Evolutionary conservation across 441 rosid species (phyloP).

Genomic region (Pelargonium citronellum): DNA sequence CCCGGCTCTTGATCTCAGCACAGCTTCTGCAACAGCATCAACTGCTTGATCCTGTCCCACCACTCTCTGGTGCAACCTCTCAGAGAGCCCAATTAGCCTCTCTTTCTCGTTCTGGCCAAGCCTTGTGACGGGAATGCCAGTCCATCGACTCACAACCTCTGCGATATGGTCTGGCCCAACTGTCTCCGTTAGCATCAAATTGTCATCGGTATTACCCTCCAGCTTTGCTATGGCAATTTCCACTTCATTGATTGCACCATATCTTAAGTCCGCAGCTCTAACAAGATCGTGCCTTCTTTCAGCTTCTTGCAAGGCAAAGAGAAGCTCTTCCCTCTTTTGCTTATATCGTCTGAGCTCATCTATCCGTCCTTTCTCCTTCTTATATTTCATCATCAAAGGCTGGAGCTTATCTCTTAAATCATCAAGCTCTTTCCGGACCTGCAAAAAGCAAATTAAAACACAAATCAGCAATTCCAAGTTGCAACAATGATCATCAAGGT

Average conservation of each 20-base stretch:
- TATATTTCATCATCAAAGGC: slow-evolving; percentile 82
- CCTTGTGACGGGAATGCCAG: slow-evolving; percentile 91
- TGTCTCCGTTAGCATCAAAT: slow-evolving; percentile 67
- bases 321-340: slow-evolving; percentile 74
- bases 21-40: slow-evolving; percentile 75
- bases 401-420: slow-evolving; percentile 88
- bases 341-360: slow-evolving; percentile 79
- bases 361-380: slow-evolving; percentile 74
- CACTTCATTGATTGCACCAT: slow-evolving; percentile 79
- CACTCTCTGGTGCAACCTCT: slow-evolving; percentile 71
- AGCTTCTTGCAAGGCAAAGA: slow-evolving; percentile 69
- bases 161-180: slow-evolving; percentile 92
- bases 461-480: neutral
- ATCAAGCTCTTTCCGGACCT: slow-evolving; percentile 88
- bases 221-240: slow-evolving; percentile 61
- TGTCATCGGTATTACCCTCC: slow-evolving; percentile 57
- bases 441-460: neutral
- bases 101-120: slow-evolving; percentile 85
- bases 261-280: slow-evolving; percentile 79
- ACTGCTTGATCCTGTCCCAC: slow-evolving; percentile 91
- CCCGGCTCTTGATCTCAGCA: slow-evolving; percentile 85
- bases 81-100: slow-evolving; percentile 69
- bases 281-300: slow-evolving; percentile 86
- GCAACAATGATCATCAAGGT: neutral
- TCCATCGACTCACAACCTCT: slow-evolving; percentile 94